Base-by-base conservation (phyloP, 78 protist genomes). In the Paratrimastix pyriformis region DNA sequence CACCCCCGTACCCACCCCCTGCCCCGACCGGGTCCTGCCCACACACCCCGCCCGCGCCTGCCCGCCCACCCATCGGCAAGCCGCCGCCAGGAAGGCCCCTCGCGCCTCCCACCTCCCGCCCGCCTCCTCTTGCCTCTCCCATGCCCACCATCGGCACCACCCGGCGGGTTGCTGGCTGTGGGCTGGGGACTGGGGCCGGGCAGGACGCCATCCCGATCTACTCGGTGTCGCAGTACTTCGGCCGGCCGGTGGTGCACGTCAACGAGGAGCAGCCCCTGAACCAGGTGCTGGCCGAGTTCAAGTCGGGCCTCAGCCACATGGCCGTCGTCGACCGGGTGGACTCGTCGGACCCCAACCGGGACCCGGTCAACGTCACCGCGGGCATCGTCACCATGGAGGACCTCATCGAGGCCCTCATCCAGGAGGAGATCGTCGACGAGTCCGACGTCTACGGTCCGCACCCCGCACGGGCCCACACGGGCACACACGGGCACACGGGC, bases 371-470 rank as follows among this genome's bases (percentile, higher is more conserved):
- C 68, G 90, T 78, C 50, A 74, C 59, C 11, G 72, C 81, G 13
- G 96, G 96, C 65, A 79, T 91, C 38, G 82, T 87, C n/a, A 88
- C 94, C 46, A 75, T 91, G 15, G 94, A 88, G 64, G 92, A 91
- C 60, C 59, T 91, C 30, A 24, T 87, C 15, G 88, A 80, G 45
- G 72, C 45, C 44, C 62, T 81, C 18, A n/a, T n/a, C n/a, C n/a
- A n/a, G n/a, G 91, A 88, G 59, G 93, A 90, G 50, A 86, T 90
- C 33, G 65, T 88, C 39, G 35, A 64, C 35, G 70, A 26, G 15
- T 44, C 70, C 5, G 9, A 9, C 9, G 65, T 60, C 45, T 5
- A 1, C 1, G 69, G 55, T 24, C 55, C 2, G 24, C 26, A n/a
- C 2, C 55, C n/a, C n/a, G n/a, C n/a, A n/a, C n/a, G n/a, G n/a